phyloP scores from a whole-genome alignment of 345 rosid species.

The Alliaria petiolata region DNA sequence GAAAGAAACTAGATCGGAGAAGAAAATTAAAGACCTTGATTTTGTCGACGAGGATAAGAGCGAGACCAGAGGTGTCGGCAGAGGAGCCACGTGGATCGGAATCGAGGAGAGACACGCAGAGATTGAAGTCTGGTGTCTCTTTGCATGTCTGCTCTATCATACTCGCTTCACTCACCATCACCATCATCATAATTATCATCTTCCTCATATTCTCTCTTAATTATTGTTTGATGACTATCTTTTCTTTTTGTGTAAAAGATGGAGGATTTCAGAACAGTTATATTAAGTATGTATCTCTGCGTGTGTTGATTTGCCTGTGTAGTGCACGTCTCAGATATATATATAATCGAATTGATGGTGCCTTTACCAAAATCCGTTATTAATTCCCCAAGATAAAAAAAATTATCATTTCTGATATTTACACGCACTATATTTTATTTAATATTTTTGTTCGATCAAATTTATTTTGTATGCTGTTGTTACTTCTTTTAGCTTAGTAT shows the following conservation, averaged over 20 bases:
- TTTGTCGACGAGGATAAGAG: conserved; percentile 33
- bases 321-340: neutral
- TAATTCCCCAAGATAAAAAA: neutral
- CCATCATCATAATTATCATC: neutral
- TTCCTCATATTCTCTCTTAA: neutral
- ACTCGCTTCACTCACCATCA: conserved; percentile 16
- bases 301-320: neutral
- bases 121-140: conserved; percentile 35
- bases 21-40: conserved; percentile 16
- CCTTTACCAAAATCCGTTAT: neutral
- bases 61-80: conserved; percentile 38
- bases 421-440: too few species aligned
- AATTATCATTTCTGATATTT: neutral
- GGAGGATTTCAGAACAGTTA: neutral
- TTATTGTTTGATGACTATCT: neutral
- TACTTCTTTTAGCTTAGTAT: too few species aligned
- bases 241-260: neutral
- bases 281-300: neutral
- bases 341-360: neutral
- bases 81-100: conserved; percentile 43
- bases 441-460: too few species aligned
- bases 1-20: neutral
- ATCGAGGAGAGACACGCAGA: conserved; percentile 37
- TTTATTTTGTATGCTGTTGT: too few species aligned
- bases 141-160: conserved; percentile 36